Base-by-base conservation (phyloP, 768 basidiomycete species). In the Tylopilus felleus region DNA sequence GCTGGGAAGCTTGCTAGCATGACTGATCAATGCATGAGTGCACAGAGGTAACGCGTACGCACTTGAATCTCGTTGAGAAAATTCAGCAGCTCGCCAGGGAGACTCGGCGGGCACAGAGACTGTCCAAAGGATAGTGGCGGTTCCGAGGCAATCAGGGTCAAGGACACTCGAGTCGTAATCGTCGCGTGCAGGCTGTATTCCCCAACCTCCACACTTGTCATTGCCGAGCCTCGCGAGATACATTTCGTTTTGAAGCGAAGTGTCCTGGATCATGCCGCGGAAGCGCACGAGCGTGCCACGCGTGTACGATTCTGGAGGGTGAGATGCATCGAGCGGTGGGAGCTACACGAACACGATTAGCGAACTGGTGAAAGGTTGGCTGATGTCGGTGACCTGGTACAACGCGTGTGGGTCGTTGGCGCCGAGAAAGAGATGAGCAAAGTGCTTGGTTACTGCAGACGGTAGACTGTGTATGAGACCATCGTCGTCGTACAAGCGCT, bases 221-320 rank as follows among this genome's bases (percentile, higher is more conserved):
- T 73, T 66, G 40, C 63, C 52, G 23, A 73, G 67, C 39, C 64
- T 75, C 3, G 82, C 78, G 39, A 89, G 73, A 68, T 93, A 93
- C 57, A 93, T 74, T 64, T 91, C 87, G 0, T 81, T 80, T 6
- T 86, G 82, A 17, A 79, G 65, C 3, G 89, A 88, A 2, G 88
- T 90, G 64, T 92, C 90, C 66, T 93, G 91, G 28, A 92, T 76
- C 86, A 92, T 89, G 23, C 80, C 85, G 29, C 81, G 78, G 67
- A 92, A 91, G 19, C 79, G 75, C 4, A 93, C 86, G 5, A 92
- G 76, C 0, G 81, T 70, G n/a, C 83, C 74, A 55, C 77, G 72
- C 10, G 66, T 64, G 60, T 82, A 77, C 3, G 71, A 71, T 25
- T 78, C 74, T 35, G 83, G 82, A 12, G 85, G 80, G 48, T 69